Base-by-base conservation (phyloP, 768 basidiomycete genomes). In the Kwoniella shandongensis region DNA sequence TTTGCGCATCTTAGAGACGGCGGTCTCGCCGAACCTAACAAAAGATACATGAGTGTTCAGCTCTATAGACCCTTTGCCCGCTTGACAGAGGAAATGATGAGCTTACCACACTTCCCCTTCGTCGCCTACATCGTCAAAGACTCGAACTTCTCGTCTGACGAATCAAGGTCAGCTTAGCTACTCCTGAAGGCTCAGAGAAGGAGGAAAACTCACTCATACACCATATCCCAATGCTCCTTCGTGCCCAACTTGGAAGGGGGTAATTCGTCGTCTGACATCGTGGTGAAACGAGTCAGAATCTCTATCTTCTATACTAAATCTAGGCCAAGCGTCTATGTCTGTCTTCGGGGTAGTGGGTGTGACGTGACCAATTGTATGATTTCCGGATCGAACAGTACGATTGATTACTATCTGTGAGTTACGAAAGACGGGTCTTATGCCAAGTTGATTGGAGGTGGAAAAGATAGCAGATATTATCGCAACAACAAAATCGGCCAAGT, bases 81-180 rank as follows among this genome's bases (percentile, higher is more conserved):
- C 13, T n/a, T n/a, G 44, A 45, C 10, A 23, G 26, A 17, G n/a
- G 1, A 23, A 38, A 27, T 18, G n/a, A 5, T 17, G 11, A 36
- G 47, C 77, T 52, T 10, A 79, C 78, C 79, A 80, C 26, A 80
- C 73, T 59, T 80, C 79, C 7, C 79, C 79, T 54, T 79, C 78
- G 48, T 79, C 79, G 1, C 79, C 79, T 4, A 77, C 74, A 47
- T 79, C 78, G 27, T 76, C 65, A 57, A 77, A 79, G 15, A 73
- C 75, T 27, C 67, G 54, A 3, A 77, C 76, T 51, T 79, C 79
- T 1, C 78, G 67, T 27, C 71, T 71, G 51, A 47, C 58, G 1
- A 54, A 23, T 8, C 1, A 17, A 20, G 27, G 49, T 56, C 27
- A 47, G 36, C 15, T 3, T 29, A 15, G 11, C 23, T 7, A 42